Evolutionary conservation across 2,329 filamentous ascomycete genomes (phyloP).

Genomic region (Pyrenophora tritici-repentis): DNA sequence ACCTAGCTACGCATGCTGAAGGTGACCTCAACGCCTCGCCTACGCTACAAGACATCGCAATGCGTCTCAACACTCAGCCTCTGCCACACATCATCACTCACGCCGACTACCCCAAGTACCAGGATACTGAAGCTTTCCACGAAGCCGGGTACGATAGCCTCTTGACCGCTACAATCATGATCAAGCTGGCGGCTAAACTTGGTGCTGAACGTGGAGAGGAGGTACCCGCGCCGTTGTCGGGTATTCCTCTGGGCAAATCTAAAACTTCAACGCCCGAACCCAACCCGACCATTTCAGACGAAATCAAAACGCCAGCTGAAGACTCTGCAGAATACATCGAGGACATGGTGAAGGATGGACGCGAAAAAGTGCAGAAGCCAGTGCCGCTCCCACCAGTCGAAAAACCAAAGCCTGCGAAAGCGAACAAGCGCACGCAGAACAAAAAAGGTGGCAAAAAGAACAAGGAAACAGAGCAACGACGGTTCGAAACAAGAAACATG

Average conservation of each 20-base stretch:
- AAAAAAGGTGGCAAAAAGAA: conserved; percentile 13
- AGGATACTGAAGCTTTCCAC: conserved; percentile 52
- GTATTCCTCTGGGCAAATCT: neutral
- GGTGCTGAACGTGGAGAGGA: conserved; percentile 40
- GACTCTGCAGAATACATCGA: conserved; percentile 6
- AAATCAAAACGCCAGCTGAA: too few species aligned
- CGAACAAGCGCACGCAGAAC: conserved; percentile 20
- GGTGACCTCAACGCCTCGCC: conserved; percentile 57
- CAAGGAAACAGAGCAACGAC: conserved; percentile 10
- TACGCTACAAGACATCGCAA: conserved; percentile 56
- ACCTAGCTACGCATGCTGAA: conserved; percentile 63
- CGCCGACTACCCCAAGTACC: conserved; percentile 48
- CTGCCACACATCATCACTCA: conserved; percentile 50
- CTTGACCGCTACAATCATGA: conserved; percentile 63
- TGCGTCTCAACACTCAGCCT: conserved; percentile 48
- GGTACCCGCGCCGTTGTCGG: neutral
- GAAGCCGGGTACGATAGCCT: conserved; percentile 69
- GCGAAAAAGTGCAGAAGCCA: conserved; percentile 22
- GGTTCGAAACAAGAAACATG: conserved; percentile 34
- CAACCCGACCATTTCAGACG: neutral
- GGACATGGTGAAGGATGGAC: conserved; percentile 21
- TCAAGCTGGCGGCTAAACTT: conserved; percentile 60
- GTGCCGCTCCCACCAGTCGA: conserved; percentile 21
- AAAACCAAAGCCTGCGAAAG: neutral
- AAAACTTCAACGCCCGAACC: neutral